These are phyloP conservation scores for Penicillium sp. DNA, from an alignment of 2,329 filamentous ascomycete genomes.

Conservation along the genomic window DNA sequence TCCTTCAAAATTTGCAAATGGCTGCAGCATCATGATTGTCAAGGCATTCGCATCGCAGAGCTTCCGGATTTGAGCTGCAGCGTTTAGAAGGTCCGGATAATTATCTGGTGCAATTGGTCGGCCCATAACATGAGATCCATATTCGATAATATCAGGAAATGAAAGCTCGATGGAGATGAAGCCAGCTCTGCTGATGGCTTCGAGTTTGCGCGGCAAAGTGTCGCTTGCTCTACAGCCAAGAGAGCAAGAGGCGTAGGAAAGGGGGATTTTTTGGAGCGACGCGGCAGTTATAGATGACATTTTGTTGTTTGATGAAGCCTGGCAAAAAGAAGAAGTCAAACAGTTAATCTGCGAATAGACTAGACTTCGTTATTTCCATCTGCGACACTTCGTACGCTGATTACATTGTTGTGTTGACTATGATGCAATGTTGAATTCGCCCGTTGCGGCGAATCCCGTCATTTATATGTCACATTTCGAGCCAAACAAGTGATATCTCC, in stretches of 20 bases:
- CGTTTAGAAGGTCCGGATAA: slow-evolving; percentile 53
- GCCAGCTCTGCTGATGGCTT: slow-evolving; percentile 37
- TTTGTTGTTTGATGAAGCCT: background rate
- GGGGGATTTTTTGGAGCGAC: slow-evolving; percentile 28
- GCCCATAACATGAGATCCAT: slow-evolving; percentile 50
- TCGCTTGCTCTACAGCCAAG: slow-evolving; percentile 34
- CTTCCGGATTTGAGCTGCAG: slow-evolving; percentile 51
- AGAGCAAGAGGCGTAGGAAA: slow-evolving; percentile 42
- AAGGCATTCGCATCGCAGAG: slow-evolving; percentile 53
- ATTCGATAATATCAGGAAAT: slow-evolving; percentile 64
- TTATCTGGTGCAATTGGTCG: slow-evolving; percentile 52
- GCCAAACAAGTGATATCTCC: too few relatives aligned
- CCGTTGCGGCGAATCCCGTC: background rate
- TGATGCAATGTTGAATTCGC: slow-evolving; percentile 15
- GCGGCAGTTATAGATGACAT: slow-evolving; percentile 9
- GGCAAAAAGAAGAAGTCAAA: too few relatives aligned
- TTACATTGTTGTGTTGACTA: slow-evolving; percentile 7
- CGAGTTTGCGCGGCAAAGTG: slow-evolving; percentile 36
- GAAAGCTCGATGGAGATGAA: slow-evolving; percentile 65
- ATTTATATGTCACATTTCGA: background rate
- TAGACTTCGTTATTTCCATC: too few relatives aligned
- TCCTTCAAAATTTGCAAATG: slow-evolving; percentile 71
- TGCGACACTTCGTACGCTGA: too few relatives aligned
- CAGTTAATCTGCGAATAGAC: too few relatives aligned
- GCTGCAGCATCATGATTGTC: slow-evolving; percentile 65